Evolutionary conservation across 2,329 filamentous ascomycete species (phyloP), one percentile per base, ranked within the genome.

Genomic region (Xylariaceae sp.): DNA sequence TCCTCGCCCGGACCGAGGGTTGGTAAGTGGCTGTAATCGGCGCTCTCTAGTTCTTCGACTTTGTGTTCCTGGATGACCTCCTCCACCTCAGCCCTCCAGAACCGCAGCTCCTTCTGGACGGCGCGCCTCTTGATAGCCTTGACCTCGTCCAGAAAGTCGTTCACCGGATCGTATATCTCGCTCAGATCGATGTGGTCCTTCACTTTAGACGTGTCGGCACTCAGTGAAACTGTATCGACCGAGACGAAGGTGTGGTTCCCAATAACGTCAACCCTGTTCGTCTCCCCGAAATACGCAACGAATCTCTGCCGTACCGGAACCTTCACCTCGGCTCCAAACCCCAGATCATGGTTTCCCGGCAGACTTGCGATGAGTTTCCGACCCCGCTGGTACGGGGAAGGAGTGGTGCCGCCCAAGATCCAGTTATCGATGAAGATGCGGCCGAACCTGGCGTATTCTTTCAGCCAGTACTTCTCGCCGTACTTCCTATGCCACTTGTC

Each of bases 231-330:
- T 0, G 83, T 78, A 59, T 98, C 92, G 6, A 98, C 74, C 1
- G 88, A 94, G 14, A 98, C 86, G 58, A 98, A 88, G 0, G 88
- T 94, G 60, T 98, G 92, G 57, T 98, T 98, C 9, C 87, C 92
- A 37, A 97, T 74, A 4, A 97, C 74, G 59, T 97, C 88, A 14
- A 98, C 81, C 7, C 87, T 74, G 61, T 96, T 97, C n/a, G 82
- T 78, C 39, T 92, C 83, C 4, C 92, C 92, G 64, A 98, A 97
- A 58, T 83, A 95, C 3, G 83, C 78, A 54, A 83, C 78, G 60
- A 97, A 98, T 12, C 92, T 74, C 53, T 92, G 73, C 36, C 89
- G 77, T 23, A 95, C 87, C 0, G 84, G 72, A 7, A 83, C 59
- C 58, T 95, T 87, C 33, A 98, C 81, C 31, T 89, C 85, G 15